Percentiles rank a stretch among this genome's conserved stretches.
Evolutionary conservation across 2,329 filamentous ascomycete species (phyloP).

Genomic region (Chrysosphaeria jannelii): DNA sequence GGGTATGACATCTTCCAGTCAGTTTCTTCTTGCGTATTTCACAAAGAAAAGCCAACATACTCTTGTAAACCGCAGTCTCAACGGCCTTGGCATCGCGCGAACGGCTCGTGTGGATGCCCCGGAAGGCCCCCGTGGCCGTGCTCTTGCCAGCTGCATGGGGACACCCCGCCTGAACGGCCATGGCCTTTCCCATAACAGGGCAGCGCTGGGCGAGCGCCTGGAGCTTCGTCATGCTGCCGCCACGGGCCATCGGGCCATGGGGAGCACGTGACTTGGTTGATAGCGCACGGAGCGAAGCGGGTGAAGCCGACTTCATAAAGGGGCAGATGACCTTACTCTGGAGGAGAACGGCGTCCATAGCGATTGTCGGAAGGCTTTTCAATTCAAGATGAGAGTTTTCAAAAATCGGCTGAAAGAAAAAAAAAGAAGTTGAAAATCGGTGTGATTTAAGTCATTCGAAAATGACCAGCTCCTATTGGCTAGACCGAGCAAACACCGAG

Average conservation of each 20-base stretch:
- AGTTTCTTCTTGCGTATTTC: too few relatives aligned
- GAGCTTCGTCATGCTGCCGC: conserved; percentile 87
- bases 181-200: conserved; percentile 94
- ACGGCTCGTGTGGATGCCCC: conserved; percentile 50
- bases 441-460: not conserved
- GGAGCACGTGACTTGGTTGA: conserved; percentile 35
- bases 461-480: too few relatives aligned
- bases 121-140: conserved; percentile 1
- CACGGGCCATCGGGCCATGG: conserved; percentile 28
- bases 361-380: not conserved
- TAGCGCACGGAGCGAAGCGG: conserved; percentile 68
- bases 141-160: not conserved
- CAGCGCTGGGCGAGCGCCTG: conserved; percentile 84
- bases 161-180: conserved; percentile 48
- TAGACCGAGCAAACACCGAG: too few relatives aligned
- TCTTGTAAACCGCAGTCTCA: too few relatives aligned
- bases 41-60: too few relatives aligned
- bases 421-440: conserved; percentile 1
- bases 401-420: not conserved
- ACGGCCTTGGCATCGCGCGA: conserved; percentile 53
- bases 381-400: not conserved
- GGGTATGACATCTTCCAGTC: too few relatives aligned
- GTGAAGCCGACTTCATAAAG: conserved; percentile 83
- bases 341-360: conserved; percentile 85
- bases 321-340: conserved; percentile 94